Evolutionary conservation across 2,329 filamentous ascomycete species (phyloP).

Genomic region (Aquanectria penicillioides): DNA sequence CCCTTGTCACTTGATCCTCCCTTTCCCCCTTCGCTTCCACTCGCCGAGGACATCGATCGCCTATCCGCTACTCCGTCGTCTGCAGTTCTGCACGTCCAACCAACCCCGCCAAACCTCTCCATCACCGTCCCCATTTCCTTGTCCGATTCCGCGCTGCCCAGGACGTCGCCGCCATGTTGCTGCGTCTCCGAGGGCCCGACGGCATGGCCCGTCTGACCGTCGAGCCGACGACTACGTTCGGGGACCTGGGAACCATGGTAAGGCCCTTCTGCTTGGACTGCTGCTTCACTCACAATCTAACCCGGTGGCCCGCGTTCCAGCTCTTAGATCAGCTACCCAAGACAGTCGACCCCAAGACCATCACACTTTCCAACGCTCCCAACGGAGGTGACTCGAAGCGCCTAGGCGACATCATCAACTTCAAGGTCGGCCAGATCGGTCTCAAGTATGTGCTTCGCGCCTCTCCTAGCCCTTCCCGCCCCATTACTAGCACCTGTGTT

Average conservation of each 20-base stretch:
- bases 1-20: not conserved
- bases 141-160: conserved; percentile 5
- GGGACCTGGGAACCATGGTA: conserved; percentile 66
- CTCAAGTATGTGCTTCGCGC: conserved; percentile 58
- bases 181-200: conserved; percentile 90
- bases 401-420: conserved; percentile 66
- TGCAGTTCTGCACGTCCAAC: not conserved
- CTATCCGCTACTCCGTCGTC: not conserved
- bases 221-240: conserved; percentile 78
- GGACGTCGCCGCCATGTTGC: conserved; percentile 68
- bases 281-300: conserved; percentile 22
- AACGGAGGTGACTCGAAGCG: conserved; percentile 66
- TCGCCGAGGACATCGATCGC: not conserved
- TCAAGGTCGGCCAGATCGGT: conserved; percentile 67
- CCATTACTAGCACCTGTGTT: conserved; percentile 27
- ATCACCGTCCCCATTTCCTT: not conserved
- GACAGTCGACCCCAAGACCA: conserved; percentile 68
- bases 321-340: conserved; percentile 67
- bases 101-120: conserved; percentile 15
- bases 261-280: conserved; percentile 5
- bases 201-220: conserved; percentile 90
- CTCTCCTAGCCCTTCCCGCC: not conserved
- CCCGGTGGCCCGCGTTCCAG: conserved; percentile 46
- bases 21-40: not conserved
- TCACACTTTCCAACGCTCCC: conserved; percentile 71